Evolutionary conservation across 148 eudicot species (phyloP), one percentile per base, ranked within the genome.

Genomic region (Cornus controversa): DNA sequence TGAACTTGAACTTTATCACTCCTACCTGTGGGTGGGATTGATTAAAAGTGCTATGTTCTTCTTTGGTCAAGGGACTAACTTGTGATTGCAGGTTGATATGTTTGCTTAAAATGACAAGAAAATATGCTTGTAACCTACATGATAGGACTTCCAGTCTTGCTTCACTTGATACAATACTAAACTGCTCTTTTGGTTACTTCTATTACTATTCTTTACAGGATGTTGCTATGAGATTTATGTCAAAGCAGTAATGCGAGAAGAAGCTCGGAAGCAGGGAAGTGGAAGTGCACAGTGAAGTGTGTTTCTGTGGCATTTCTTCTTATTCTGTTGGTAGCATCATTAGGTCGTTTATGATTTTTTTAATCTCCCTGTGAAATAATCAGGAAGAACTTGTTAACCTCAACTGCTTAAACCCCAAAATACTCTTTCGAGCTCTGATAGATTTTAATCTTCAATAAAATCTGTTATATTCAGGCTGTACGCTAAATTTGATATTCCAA

Each of bases 201-300:
- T 1, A 31, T 31, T 31, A 5, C 34, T 31, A 1, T 31, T 8
- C 66, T 57, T 28, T 76, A 18, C 91, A 94, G 98, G 98, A 75
- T 92, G 92, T 82, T 92, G 92, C 88, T 92, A 94, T 64, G 97
- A 92, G 84, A 79, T 94, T 74, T 94, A 92, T 77, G 95, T 91
- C 25, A 88, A 75, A 85, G 81, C 97, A 20, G 79, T 83, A 53
- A 85, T 73, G 79, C 85, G 89, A 47, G 87, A 87, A 82, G 94
- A 89, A 77, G 91, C 92, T 71, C 75, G 83, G 76, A 87, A 84
- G 58, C 83, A 87, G 45, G 86, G 81, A 69, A 71, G 83, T 24
- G 73, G 74, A 64, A 84, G 79, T 50, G 80, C 84, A 69, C 75
- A 77, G 80, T 63, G 62, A 60, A 53, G 70, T 47, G 40, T 50